Base-by-base conservation (phyloP, 2,329 filamentous ascomycete species). In the Sphaerulina vaccinii region DNA sequence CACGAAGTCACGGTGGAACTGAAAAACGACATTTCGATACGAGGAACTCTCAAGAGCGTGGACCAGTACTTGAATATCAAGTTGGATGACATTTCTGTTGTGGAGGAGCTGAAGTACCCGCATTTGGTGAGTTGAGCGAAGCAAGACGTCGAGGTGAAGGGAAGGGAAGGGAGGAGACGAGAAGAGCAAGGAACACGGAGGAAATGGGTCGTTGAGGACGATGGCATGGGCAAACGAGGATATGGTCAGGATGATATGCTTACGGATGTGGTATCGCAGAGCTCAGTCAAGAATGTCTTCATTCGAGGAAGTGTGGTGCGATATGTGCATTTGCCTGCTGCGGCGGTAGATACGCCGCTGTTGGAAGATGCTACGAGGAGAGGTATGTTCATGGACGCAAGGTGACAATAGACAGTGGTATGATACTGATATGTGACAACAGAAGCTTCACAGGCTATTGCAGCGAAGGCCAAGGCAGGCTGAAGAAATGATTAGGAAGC, bases 11-110 rank as follows among this genome's bases (percentile, higher is more conserved):
- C 91, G 40, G 90, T 99, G 70, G 93, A 99, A 78, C 88, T 99
- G 71, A 99, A 99, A 77, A 99, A 99, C 73, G 93, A 99, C 75
- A 95, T 99, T 64, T 90, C 91, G 70, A 95, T 99, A 71, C 88
- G 89, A 65, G 93, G 93, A 61, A 95, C 86, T 29, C 80, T 99
- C 62, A 99, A 97, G 79, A 95, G 88, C 68, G 92, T 99, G 62
- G 93, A 99, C 71, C 93, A 97, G 77, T 99, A 95, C 75, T 83
- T 99, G 68, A 99, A 99, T 76, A 96, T 99, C 76, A 97, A 97
- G 79, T 83, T 99, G 44, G 93, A 99, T 68, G 90, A 96, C 68
- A 95, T 97, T 56, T 81, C 85, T 58, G 92, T 97, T 24, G 81
- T 96, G 21, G 91, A 99, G 62, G 90, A 97, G 75, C 76, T 93